Percentiles rank a stretch among this genome's conserved stretches.
Evolutionary conservation across 2,329 filamentous ascomycete species (phyloP).

Genomic region (Balansia obtecta): DNA sequence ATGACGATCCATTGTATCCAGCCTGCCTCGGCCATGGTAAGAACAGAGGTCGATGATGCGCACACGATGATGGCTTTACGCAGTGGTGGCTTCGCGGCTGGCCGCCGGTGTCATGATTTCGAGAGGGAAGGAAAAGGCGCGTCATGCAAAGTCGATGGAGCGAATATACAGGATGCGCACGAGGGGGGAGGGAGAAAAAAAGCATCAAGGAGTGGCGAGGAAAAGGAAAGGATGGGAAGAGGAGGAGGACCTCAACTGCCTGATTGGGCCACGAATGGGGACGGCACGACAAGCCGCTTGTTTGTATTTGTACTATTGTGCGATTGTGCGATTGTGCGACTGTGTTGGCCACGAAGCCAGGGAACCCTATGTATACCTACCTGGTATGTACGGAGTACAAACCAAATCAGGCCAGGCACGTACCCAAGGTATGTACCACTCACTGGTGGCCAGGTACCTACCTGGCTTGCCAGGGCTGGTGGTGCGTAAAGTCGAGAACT

Average conservation of each 20-base stretch:
- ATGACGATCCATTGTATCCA: constrained; percentile 44
- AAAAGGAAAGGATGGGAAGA: constrained; percentile 3
- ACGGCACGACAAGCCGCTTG: constrained; percentile 2
- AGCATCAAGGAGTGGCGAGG: background rate
- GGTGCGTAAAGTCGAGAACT: too few relatives aligned
- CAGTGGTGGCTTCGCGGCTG: constrained; percentile 8
- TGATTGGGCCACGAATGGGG: constrained; percentile 5
- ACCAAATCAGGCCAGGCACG: too few relatives aligned
- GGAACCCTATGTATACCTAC: background rate
- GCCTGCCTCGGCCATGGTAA: constrained; percentile 37
- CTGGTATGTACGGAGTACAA: too few relatives aligned
- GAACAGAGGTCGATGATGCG: constrained; percentile 12
- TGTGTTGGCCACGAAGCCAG: background rate
- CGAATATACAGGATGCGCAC: constrained; percentile 2
- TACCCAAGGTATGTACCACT: too few relatives aligned
- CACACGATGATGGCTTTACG: constrained; percentile 9
- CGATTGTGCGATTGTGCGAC: background rate
- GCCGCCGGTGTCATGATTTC: constrained; percentile 6
- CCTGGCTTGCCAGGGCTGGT: too few relatives aligned
- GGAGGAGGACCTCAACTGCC: constrained; percentile 4
- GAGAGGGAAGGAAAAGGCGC: background rate
- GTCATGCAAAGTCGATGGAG: constrained; percentile 2
- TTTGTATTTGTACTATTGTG: constrained; percentile 1
- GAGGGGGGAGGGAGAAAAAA: background rate
- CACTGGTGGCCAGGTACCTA: too few relatives aligned